phyloP scores from a whole-genome alignment of 176 grass and related monocot species.

The Zea mays region Zm-B73-REFERENCE-NAM-5.0 NC_050098.1:205887001-205887500 shows the following conservation, averaged over 20 bases:
- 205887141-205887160: not conserved
- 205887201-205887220: no score
- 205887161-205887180: not conserved
- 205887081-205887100: not conserved
- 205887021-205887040: conserved; percentile 28
- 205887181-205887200: no score
- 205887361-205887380: not conserved
- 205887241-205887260: not conserved
- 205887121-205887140: no score
- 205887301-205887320: not conserved
- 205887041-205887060: not conserved
- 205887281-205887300: not conserved
- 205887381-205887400: not conserved
- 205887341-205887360: not conserved
- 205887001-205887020: conserved; percentile 9
- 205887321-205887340: not conserved
- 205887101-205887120: not conserved
- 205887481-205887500: conserved; percentile 39
- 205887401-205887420: conserved; percentile 33
- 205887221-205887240: not conserved
- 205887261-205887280: not conserved
- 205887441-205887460: conserved; percentile 32
- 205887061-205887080: conserved; percentile 17
- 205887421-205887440: conserved; percentile 33
- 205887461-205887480: conserved; percentile 29